phyloP scores from a whole-genome alignment of 805 yeast species.

The Wickerhamiella vanderwaltii region DNA sequence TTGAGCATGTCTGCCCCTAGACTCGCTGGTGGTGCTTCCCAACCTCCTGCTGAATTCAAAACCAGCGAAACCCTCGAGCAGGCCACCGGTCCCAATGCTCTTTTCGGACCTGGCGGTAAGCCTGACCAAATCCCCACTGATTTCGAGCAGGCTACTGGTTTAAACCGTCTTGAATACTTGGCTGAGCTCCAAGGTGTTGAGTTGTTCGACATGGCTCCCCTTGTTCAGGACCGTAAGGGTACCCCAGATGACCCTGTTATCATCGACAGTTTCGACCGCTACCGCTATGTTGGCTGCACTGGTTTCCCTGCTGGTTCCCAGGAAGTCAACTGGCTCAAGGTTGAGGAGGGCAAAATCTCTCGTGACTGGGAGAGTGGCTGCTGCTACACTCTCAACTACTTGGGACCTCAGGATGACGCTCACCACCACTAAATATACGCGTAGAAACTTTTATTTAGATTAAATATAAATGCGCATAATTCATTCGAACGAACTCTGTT shows the following conservation, averaged over 20 bases:
- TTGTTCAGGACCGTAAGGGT: constrained; percentile 80
- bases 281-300: constrained; percentile 94
- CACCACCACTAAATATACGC: constrained; percentile 22
- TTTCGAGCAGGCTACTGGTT: constrained; percentile 94
- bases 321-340: constrained; percentile 83
- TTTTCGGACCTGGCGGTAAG: constrained; percentile 82
- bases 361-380: constrained; percentile 99
- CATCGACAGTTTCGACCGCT: constrained; percentile 81
- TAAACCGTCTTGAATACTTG: constrained; percentile 88
- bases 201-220: constrained; percentile 70
- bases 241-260: constrained; percentile 81
- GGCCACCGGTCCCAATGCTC: constrained; percentile 62
- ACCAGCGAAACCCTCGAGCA: constrained; percentile 41
- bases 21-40: constrained; percentile 9
- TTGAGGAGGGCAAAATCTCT: constrained; percentile 65
- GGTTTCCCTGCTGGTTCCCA: constrained; percentile 93
- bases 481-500: no score
- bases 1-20: constrained; percentile 7
- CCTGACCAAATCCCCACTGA: constrained; percentile 71
- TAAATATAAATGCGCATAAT: no score
- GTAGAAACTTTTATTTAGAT: no score
- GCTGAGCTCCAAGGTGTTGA: constrained; percentile 95
- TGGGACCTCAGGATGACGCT: constrained; percentile 55
- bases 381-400: constrained; percentile 75
- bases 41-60: constrained; percentile 17